A percentile compares a stretch with the other conserved stretches of the same genome.
Conservation (phyloP, 108 stramenopile species). For the Schizochytrium sp. region DNA sequence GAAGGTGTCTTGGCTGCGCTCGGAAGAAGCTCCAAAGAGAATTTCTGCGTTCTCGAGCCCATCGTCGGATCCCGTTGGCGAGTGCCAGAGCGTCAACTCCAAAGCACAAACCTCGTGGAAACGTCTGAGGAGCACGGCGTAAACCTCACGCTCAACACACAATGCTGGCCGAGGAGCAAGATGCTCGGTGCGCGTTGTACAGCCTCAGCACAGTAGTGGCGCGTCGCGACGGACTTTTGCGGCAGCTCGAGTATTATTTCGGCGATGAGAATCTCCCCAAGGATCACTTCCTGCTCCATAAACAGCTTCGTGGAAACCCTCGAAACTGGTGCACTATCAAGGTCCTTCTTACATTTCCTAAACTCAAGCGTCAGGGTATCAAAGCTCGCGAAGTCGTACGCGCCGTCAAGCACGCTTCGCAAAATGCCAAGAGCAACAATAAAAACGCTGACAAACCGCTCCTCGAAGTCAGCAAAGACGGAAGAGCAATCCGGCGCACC, state of each 20-base stretch:
- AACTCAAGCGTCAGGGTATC: conserved; percentile 12
- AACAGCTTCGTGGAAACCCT: not conserved
- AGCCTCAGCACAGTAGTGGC: not conserved
- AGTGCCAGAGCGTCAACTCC: no score
- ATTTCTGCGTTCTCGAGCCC: no score
- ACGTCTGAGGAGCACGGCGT: no score
- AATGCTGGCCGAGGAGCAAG: no score
- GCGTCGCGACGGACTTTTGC: not conserved
- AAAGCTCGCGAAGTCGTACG: not conserved
- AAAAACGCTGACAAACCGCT: conserved; percentile 12
- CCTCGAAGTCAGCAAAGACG: conserved; percentile 19
- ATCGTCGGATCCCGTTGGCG: no score
- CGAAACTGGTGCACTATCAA: not conserved
- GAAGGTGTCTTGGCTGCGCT: no score
- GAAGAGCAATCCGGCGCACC: not conserved
- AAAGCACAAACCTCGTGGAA: no score
- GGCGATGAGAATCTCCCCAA: conserved; percentile 33
- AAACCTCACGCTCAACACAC: no score
- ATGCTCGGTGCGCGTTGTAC: no score
- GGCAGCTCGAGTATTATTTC: conserved; percentile 49
- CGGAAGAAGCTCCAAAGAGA: no score
- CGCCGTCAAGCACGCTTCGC: not conserved
- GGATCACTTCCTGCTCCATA: conserved; percentile 23
- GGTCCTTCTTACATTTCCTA: conserved; percentile 33
- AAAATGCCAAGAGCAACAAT: not conserved